Conservation (phyloP, 1,284 basidiomycete species). For the Austroboletus novae-zelandiae region DNA sequence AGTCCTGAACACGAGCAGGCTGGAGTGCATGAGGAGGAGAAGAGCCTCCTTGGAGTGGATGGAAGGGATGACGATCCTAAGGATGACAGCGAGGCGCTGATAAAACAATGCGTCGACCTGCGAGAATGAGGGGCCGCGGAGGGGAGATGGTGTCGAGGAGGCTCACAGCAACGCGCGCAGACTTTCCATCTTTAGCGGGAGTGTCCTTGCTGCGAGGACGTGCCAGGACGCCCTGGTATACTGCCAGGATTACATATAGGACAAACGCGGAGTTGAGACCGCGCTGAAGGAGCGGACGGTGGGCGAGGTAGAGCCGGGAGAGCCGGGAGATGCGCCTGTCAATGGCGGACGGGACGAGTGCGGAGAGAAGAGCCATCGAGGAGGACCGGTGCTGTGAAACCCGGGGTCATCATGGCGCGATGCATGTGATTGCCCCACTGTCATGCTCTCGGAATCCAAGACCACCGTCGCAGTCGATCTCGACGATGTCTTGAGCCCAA, state of each 20-base stretch:
- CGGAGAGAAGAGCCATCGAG: conserved; percentile 23
- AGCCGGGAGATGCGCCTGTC: conserved; percentile 37
- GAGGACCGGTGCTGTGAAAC: background rate
- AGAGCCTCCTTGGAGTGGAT: conserved; percentile 84
- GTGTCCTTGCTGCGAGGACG: conserved; percentile 38
- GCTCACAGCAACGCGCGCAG: conserved; percentile 65
- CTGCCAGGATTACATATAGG: conserved; percentile 57
- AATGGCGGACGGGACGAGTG: conserved; percentile 12
- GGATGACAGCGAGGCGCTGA: conserved; percentile 70
- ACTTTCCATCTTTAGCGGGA: conserved; percentile 37
- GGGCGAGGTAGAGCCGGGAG: conserved; percentile 51
- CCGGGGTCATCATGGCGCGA: too few species aligned
- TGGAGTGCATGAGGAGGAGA: conserved; percentile 84
- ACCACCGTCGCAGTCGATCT: conserved; percentile 70
- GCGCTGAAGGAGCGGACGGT: conserved; percentile 71
- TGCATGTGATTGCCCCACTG: background rate
- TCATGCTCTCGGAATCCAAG: conserved; percentile 11
- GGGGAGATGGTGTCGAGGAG: background rate
- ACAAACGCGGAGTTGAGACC: conserved; percentile 63
- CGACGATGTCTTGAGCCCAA: conserved; percentile 75
- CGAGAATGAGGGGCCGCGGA: background rate
- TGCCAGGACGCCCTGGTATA: conserved; percentile 53
- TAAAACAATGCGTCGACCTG: conserved; percentile 92
- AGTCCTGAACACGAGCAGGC: conserved; percentile 85
- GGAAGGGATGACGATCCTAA: conserved; percentile 88